Percentiles rank a stretch among this genome's conserved stretches.
Conservation (phyloP, 2,329 filamentous ascomycete genomes). For the Thermochaetoides dissita region DNA sequence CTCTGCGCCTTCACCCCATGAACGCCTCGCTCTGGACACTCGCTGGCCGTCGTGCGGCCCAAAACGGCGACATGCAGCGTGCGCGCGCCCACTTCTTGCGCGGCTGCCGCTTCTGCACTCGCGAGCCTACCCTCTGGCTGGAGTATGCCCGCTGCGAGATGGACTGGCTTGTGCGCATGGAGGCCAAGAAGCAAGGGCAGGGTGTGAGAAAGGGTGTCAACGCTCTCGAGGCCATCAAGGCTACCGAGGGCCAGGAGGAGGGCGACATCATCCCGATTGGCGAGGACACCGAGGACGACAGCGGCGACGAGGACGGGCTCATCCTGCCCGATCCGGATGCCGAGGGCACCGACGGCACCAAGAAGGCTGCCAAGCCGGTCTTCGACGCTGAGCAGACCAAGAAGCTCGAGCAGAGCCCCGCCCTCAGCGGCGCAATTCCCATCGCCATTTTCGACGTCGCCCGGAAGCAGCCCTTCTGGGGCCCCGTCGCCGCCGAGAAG, state of each 20-base stretch:
- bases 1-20: conserved; percentile 72
- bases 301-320: conserved; percentile 29
- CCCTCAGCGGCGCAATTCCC: conserved; percentile 84
- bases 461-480: conserved; percentile 61
- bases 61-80: conserved; percentile 72
- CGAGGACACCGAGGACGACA: conserved; percentile 35
- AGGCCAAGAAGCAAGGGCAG: conserved; percentile 47
- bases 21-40: conserved; percentile 77
- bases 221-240: conserved; percentile 23
- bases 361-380: conserved; percentile 25
- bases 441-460: conserved; percentile 82
- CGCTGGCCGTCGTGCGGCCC: conserved; percentile 64
- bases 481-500: conserved; percentile 48
- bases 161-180: conserved; percentile 76
- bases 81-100: conserved; percentile 77
- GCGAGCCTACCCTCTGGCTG: conserved; percentile 61
- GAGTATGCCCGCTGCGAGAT: conserved; percentile 87
- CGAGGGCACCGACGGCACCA: conserved; percentile 9
- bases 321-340: conserved; percentile 32
- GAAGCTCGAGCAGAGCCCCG: conserved; percentile 60
- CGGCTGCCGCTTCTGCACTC: conserved; percentile 77
- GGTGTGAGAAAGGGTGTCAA: conserved; percentile 23
- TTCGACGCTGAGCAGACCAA: conserved; percentile 31
- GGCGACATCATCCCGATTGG: conserved; percentile 24
- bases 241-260: conserved; percentile 37